Base-by-base conservation (phyloP, 441 rosid species). In the Lagerstroemia fauriei region DNA sequence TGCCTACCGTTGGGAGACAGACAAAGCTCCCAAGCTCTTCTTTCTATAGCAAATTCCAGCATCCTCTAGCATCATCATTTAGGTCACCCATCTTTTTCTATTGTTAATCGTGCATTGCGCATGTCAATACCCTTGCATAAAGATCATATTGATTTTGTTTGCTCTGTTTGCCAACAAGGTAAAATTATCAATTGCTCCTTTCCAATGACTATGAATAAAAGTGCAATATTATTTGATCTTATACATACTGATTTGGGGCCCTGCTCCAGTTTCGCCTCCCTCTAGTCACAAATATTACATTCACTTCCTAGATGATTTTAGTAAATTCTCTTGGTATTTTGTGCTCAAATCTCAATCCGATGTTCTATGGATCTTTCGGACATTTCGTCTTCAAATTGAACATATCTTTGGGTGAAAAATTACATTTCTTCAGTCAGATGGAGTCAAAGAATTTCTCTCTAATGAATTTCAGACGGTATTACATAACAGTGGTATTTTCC, bases 191-290 rank as follows among this genome's bases (percentile, higher is more conserved):
- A 2, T 27, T 27, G 27, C 22, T 41, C 78, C 17, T 73, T 56
- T 29, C 44, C 71, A 25, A 13, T 16, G 17, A 41, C 27, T n/a
- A 6, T 16, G 2, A 16, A 38, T 20, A 32, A 34, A 12, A 75
- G 79, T 12, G 41, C 11, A 4, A 3, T 8, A 24, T 44, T 29
- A 1, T 10, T 75, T 0, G 66, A 81, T 9, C n/a, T 81, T 27
- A 12, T 75, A 27, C 50, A 74, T 31, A n/a, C 27, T 27, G 53
- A 66, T 75, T 20, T 81, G 66, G 75, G 79, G 74, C 29, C 79
- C 79, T 11, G 24, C 83, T 29, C 31, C 61, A 1, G 0, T 81
- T 22, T 12, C 0, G 0, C 61, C 63, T 22, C 18, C 17, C 20
- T 25, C 29, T 41, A 53, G 69, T 13, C 57, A 44, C 61, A 7